Evolutionary conservation across 2,329 filamentous ascomycete genomes (phyloP).

Genomic region (Fusarium sp.): DNA sequence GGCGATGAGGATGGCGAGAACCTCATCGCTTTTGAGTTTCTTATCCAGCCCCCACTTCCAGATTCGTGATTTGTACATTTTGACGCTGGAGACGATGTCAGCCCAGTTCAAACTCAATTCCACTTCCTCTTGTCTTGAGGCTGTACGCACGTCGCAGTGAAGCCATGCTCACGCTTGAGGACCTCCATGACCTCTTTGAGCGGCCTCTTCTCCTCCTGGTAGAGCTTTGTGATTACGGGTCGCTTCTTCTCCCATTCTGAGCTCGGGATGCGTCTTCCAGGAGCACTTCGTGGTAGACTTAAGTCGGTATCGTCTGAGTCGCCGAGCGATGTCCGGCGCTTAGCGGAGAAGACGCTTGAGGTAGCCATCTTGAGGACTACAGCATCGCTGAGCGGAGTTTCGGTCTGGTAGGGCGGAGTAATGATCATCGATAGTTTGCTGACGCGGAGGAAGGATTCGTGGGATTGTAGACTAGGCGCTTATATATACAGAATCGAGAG

Average conservation of each 20-base stretch:
- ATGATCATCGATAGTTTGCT: not conserved
- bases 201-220: conserved; percentile 59
- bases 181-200: conserved; percentile 60
- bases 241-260: conserved; percentile 55
- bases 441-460: conserved; percentile 2
- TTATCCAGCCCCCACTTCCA: conserved; percentile 61
- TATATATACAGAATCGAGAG: not conserved
- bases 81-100: conserved; percentile 51
- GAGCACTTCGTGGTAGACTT: conserved; percentile 44
- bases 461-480: not conserved
- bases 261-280: conserved; percentile 54
- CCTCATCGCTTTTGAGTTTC: conserved; percentile 60
- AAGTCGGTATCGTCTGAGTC: conserved; percentile 52
- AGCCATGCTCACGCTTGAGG: conserved; percentile 57
- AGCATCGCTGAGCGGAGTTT: conserved; percentile 15
- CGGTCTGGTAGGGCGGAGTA: not conserved
- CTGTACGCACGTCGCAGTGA: conserved; percentile 57
- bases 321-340: conserved; percentile 46
- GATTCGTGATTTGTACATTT: conserved; percentile 62
- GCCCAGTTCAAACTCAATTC: not conserved
- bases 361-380: conserved; percentile 41
- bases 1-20: conserved; percentile 57
- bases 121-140: not conserved
- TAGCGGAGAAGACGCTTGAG: conserved; percentile 42
- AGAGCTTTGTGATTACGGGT: conserved; percentile 57